Conservation (phyloP, 176 grass and related monocot genomes). For the Triticum monococcum region DNA sequence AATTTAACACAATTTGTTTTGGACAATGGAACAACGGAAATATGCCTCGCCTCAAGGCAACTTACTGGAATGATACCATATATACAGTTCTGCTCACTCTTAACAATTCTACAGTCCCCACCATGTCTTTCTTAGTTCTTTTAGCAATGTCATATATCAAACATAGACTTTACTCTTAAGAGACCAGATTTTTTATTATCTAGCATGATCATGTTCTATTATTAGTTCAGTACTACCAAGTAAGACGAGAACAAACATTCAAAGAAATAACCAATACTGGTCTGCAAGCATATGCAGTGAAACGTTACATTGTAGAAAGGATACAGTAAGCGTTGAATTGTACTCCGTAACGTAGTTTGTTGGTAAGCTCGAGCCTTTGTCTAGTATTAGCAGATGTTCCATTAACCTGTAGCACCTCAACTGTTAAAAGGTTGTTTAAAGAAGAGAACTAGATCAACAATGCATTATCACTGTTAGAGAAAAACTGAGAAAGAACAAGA, state of each 20-base stretch:
- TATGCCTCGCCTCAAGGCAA: not conserved
- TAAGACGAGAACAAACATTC: not conserved
- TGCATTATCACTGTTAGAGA: constrained; percentile 8
- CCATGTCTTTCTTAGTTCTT: constrained; percentile 17
- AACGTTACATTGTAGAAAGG: constrained; percentile 34
- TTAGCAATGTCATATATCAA: constrained; percentile 12
- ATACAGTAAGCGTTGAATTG: constrained; percentile 71
- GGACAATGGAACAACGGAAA: not conserved
- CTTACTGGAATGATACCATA: constrained; percentile 15
- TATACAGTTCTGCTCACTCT: constrained; percentile 1
- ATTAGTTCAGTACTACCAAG: constrained; percentile 19
- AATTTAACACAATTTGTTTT: not conserved
- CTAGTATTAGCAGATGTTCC: constrained; percentile 68
- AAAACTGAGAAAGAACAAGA: not conserved
- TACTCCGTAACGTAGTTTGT: constrained; percentile 65
- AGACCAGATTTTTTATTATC: not conserved
- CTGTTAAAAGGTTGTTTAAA: constrained; percentile 22
- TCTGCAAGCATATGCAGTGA: not conserved
- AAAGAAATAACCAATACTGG: constrained; percentile 3
- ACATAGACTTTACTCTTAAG: not conserved
- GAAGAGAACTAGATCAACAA: constrained; percentile 1
- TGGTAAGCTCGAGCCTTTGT: constrained; percentile 44
- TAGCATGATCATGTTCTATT: not conserved
- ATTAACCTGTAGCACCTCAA: constrained; percentile 55
- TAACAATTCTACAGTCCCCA: not conserved